Percentiles rank a stretch among this genome's conserved stretches.
These are phyloP conservation scores for Suillus clintonianus DNA, from an alignment of 768 basidiomycete genomes.

Conservation along the genomic window DNA sequence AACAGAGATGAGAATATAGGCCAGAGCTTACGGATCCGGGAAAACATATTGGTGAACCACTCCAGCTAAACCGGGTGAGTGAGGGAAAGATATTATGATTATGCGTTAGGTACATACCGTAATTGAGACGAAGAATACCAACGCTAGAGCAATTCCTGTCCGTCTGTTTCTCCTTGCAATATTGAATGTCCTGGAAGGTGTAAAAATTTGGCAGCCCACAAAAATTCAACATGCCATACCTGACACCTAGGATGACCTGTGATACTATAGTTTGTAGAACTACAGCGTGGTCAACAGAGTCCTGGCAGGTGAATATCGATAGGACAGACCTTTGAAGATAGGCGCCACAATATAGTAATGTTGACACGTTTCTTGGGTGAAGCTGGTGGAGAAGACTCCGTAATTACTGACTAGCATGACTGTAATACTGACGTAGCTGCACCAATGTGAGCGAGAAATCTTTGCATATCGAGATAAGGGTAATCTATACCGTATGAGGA, in stretches of 20 bases:
- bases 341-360: conserved; percentile 55
- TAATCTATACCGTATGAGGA: conserved; percentile 31
- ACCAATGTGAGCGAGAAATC: background rate
- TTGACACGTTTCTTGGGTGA: conserved; percentile 48
- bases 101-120: conserved; percentile 37
- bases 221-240: conserved; percentile 35
- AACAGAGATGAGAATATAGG: conserved; percentile 4
- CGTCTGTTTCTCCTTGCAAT: conserved; percentile 47
- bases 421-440: conserved; percentile 42
- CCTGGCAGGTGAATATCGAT: background rate
- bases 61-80: conserved; percentile 42
- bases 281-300: conserved; percentile 26
- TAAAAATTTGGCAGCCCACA: background rate
- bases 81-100: background rate
- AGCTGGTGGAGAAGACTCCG: conserved; percentile 56
- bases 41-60: conserved; percentile 57
- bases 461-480: background rate
- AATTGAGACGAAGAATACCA: conserved; percentile 42
- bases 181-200: conserved; percentile 51
- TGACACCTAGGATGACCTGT: conserved; percentile 62
- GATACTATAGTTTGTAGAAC: conserved; percentile 66
- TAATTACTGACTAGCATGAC: conserved; percentile 54
- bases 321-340: conserved; percentile 56
- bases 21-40: conserved; percentile 47
- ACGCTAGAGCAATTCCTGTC: conserved; percentile 41